Evolutionary conservation across 192 early-diverging fungal genomes (phyloP).

Genomic region (Coemansia javaensis): DNA sequence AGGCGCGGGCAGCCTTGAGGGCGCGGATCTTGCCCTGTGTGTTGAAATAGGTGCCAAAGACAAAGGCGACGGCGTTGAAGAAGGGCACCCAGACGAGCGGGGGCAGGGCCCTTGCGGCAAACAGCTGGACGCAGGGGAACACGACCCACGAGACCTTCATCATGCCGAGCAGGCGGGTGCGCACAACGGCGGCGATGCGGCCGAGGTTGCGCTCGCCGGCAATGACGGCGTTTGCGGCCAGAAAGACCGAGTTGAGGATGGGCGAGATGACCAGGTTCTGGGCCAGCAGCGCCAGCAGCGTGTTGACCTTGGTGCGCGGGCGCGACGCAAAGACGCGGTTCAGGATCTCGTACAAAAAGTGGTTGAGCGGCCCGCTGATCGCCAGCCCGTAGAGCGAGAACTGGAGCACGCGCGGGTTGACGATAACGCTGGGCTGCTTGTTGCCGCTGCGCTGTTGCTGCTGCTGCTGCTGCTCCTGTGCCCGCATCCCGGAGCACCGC

Average conservation of each 20-base stretch:
- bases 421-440: constrained; percentile 20
- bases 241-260: constrained; percentile 81
- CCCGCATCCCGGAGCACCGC: constrained; percentile 54
- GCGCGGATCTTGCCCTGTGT: constrained; percentile 64
- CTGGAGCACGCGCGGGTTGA: constrained; percentile 67
- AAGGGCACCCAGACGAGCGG: constrained; percentile 83
- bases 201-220: constrained; percentile 59
- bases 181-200: constrained; percentile 55
- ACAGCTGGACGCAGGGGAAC: constrained; percentile 70
- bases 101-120: constrained; percentile 75
- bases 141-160: constrained; percentile 82
- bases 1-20: constrained; percentile 23
- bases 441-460: constrained; percentile 11
- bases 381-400: constrained; percentile 81
- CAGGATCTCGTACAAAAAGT: constrained; percentile 71
- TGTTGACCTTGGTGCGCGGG: constrained; percentile 56
- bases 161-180: constrained; percentile 61
- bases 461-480: constrained; percentile 23
- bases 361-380: constrained; percentile 78
- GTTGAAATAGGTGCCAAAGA: constrained; percentile 73
- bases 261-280: constrained; percentile 78
- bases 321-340: constrained; percentile 70
- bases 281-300: constrained; percentile 67
- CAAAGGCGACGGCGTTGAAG: constrained; percentile 81
- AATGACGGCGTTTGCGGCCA: constrained; percentile 78